Percentiles rank a stretch among this genome's conserved stretches.
Conservation (phyloP, 2,329 filamentous ascomycete species). For the Calycina marina region DNA sequence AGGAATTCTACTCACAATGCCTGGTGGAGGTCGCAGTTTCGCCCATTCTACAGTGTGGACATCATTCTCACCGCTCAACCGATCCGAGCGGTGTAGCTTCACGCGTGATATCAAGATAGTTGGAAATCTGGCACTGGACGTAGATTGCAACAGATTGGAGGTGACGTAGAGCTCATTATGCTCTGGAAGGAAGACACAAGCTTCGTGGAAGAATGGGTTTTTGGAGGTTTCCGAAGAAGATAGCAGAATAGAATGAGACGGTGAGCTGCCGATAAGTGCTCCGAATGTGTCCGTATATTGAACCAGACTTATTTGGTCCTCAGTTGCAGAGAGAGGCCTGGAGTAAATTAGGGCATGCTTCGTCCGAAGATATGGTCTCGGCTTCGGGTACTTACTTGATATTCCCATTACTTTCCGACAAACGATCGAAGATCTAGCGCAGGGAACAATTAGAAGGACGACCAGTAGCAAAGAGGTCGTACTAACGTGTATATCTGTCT, state of each 20-base stretch:
- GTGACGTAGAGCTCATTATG: conserved; percentile 31
- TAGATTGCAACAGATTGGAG: conserved; percentile 28
- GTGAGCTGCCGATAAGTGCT: conserved; percentile 22
- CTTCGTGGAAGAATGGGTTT: conserved; percentile 32
- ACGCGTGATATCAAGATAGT: conserved; percentile 32
- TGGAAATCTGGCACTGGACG: conserved; percentile 25
- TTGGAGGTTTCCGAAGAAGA: conserved; percentile 26
- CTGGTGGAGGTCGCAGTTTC: conserved; percentile 24
- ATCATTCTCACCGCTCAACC: conserved; percentile 11
- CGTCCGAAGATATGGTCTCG: background rate
- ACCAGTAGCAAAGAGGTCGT: conserved; percentile 1
- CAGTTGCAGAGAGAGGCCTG: conserved; percentile 9
- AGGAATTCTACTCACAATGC: no score
- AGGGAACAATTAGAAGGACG: background rate
- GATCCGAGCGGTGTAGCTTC: conserved; percentile 19
- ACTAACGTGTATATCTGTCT: conserved; percentile 2
- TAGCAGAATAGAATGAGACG: conserved; percentile 28
- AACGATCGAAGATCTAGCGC: conserved; percentile 12
- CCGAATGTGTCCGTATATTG: conserved; percentile 26
- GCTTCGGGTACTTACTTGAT: conserved; percentile 9
- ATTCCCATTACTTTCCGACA: conserved; percentile 14
- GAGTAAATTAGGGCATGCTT: conserved; percentile 5
- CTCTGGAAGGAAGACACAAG: conserved; percentile 27
- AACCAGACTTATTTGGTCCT: conserved; percentile 22
- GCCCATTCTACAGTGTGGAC: conserved; percentile 22